Evolutionary conservation across 2,329 filamentous ascomycete genomes (phyloP).

Genomic region (Byssothecium circinans): DNA sequence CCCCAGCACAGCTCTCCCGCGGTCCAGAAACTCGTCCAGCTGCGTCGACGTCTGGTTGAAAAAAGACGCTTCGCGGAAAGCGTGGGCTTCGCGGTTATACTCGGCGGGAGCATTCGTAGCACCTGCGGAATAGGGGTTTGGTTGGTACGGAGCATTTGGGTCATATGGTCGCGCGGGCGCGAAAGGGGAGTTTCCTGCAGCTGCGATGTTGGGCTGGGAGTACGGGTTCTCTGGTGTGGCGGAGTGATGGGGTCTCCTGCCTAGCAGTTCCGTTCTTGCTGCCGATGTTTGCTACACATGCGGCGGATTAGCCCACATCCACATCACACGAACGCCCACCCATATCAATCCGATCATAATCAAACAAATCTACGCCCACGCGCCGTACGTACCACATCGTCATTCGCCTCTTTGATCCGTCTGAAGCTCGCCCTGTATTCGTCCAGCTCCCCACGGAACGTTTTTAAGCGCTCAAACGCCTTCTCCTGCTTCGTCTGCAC

Average conservation of each 20-base stretch:
- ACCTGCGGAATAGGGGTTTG: conserved; percentile 46
- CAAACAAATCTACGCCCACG: no score
- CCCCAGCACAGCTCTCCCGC: conserved; percentile 85
- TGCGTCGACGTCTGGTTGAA: conserved; percentile 79
- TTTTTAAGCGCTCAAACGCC: conserved; percentile 79
- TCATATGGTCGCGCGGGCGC: conserved; percentile 32
- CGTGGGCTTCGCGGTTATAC: conserved; percentile 74
- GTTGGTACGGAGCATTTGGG: conserved; percentile 39
- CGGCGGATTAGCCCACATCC: conserved; percentile 8
- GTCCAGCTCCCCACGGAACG: conserved; percentile 78
- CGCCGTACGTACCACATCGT: conserved; percentile 68
- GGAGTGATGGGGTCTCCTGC: conserved; percentile 75
- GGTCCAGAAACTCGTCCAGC: conserved; percentile 90
- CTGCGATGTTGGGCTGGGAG: conserved; percentile 47
- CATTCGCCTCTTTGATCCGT: conserved; percentile 72
- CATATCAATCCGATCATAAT: no score
- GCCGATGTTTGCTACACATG: conserved; percentile 57
- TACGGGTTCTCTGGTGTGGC: conserved; percentile 94
- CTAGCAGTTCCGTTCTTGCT: conserved; percentile 80
- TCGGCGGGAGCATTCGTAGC: conserved; percentile 49
- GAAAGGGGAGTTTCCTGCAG: conserved; percentile 30
- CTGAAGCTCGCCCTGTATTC: conserved; percentile 81
- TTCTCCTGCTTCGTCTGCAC: conserved; percentile 91
- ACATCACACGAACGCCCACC: no score
- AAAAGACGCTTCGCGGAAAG: conserved; percentile 86